These are phyloP conservation scores for Arthrobotrys sinensis DNA, from an alignment of 2,329 filamentous ascomycete species.

Conservation along the genomic window DNA sequence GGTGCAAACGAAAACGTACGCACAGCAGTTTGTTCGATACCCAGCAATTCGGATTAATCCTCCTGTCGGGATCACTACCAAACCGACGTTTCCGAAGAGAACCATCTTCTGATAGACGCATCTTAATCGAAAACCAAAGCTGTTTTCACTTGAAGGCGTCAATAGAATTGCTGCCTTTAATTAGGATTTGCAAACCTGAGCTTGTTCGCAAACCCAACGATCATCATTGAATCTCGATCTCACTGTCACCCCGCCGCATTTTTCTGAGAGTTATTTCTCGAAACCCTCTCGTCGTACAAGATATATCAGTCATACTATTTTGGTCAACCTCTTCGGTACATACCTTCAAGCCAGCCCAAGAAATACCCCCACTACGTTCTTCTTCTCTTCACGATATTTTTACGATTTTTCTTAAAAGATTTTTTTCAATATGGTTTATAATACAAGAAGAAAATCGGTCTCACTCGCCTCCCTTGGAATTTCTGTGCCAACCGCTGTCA, in stretches of 20 bases:
- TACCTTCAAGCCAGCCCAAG: background rate
- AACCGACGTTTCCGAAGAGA: constrained; percentile 55
- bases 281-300: constrained; percentile 28
- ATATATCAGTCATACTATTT: constrained; percentile 56
- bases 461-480: constrained; percentile 94
- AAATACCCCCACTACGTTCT: constrained; percentile 23
- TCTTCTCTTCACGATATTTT: constrained; percentile 45
- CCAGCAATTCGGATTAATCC: constrained; percentile 58
- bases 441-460: constrained; percentile 95
- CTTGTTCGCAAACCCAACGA: constrained; percentile 47
- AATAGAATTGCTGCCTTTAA: constrained; percentile 42
- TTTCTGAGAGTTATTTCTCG: constrained; percentile 45
- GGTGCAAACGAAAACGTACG: constrained; percentile 48
- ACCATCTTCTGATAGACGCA: constrained; percentile 42
- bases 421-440: constrained; percentile 82
- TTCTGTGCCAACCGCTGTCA: constrained; percentile 78
- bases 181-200: constrained; percentile 51
- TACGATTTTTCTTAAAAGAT: constrained; percentile 23
- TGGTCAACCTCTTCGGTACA: constrained; percentile 15
- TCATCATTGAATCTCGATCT: constrained; percentile 36
- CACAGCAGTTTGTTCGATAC: constrained; percentile 31
- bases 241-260: constrained; percentile 44
- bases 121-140: constrained; percentile 45
- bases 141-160: constrained; percentile 47
- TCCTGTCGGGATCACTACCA: constrained; percentile 44